Percentiles rank a stretch among this genome's conserved stretches.
Conservation (phyloP, 495 filamentous ascomycete species). For the Acidomyces sp. region DNA sequence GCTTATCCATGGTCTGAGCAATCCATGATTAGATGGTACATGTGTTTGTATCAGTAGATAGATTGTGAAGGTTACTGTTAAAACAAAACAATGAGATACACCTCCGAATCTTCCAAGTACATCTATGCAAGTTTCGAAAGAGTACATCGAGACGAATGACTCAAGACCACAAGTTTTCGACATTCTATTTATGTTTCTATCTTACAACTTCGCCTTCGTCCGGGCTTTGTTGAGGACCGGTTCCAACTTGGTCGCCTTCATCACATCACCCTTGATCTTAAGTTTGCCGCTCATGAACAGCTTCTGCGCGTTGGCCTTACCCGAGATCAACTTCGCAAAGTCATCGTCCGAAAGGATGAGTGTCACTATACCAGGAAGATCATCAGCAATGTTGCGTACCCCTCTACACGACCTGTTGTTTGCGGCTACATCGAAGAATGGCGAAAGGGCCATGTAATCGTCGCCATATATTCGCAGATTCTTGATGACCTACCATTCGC, state of each 20-base stretch:
- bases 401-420: too few species aligned
- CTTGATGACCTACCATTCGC: constrained; percentile 52
- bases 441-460: not conserved
- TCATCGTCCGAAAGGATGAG: constrained; percentile 74
- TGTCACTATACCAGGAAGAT: constrained; percentile 45
- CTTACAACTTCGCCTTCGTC: constrained; percentile 69
- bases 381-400: constrained; percentile 1
- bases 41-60: too few species aligned
- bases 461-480: not conserved
- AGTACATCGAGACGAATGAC: not conserved
- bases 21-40: too few species aligned
- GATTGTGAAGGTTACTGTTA: too few species aligned
- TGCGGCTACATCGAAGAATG: not conserved
- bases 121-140: not conserved
- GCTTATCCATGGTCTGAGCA: too few species aligned
- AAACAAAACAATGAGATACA: too few species aligned
- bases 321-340: constrained; percentile 65
- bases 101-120: not conserved
- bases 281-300: constrained; percentile 95
- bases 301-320: constrained; percentile 87
- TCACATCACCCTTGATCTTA: constrained; percentile 95
- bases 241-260: constrained; percentile 97
- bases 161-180: too few species aligned
- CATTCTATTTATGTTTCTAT: too few species aligned
- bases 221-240: constrained; percentile 84